Conservation (phyloP, 225 moss, liverwort and hornwort species). For the Bryoerythrophyllum caledonicum region DNA sequence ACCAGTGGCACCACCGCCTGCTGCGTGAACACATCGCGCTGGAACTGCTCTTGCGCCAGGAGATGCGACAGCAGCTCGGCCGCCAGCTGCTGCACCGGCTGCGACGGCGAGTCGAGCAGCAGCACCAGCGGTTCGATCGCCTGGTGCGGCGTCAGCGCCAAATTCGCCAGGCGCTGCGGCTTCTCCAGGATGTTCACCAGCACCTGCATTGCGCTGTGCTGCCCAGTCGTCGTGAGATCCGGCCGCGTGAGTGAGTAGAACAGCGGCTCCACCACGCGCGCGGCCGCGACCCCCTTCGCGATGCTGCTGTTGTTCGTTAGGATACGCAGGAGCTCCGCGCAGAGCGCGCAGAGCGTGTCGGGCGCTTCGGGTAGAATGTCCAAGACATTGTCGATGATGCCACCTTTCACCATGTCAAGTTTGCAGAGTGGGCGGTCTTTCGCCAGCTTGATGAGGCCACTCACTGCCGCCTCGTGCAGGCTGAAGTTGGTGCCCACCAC, state of each 20-base stretch:
- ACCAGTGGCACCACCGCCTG: constrained; percentile 92
- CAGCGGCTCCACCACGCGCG: constrained; percentile 88
- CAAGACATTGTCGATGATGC: constrained; percentile 88
- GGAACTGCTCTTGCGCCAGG: constrained; percentile 84
- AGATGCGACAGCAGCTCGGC: constrained; percentile 90
- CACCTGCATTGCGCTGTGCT: constrained; percentile 98
- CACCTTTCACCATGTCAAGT: constrained; percentile 98
- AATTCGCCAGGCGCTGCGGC: constrained; percentile 84
- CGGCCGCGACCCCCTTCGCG: constrained; percentile 89
- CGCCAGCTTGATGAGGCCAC: constrained; percentile 93
- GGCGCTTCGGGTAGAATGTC: constrained; percentile 90
- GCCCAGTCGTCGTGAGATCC: constrained; percentile 84
- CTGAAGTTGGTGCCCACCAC: constrained; percentile 71
- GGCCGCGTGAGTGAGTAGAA: constrained; percentile 76
- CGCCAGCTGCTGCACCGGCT: constrained; percentile 96
- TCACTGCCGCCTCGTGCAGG: constrained; percentile 91
- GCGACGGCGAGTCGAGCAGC: constrained; percentile 87
- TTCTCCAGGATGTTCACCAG: constrained; percentile 96
- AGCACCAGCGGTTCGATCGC: constrained; percentile 89
- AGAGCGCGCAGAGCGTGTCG: constrained; percentile 80
- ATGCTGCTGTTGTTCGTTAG: constrained; percentile 97
- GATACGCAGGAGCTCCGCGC: constrained; percentile 89
- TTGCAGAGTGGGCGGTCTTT: constrained; percentile 97
- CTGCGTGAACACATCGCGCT: constrained; percentile 85
- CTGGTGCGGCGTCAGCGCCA: constrained; percentile 76